A percentile compares a stretch with the other conserved stretches of the same genome.
Evolutionary conservation across 2,329 filamentous ascomycete genomes (phyloP).

Genomic region (Calonectria montana): DNA sequence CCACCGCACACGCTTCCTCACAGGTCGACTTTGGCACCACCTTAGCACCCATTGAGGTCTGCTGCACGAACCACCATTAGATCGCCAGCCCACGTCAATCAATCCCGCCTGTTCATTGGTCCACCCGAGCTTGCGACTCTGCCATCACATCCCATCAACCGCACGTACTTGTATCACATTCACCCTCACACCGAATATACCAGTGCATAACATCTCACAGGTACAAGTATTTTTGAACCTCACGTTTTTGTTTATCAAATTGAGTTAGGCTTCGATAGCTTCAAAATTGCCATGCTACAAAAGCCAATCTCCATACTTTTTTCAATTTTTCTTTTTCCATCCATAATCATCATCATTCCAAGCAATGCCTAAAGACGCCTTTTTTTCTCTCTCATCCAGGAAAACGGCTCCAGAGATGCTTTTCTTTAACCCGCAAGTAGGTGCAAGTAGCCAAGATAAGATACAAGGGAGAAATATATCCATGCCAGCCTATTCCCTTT

Average conservation of each 20-base stretch:
- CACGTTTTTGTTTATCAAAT: background rate
- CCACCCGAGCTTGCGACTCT: background rate
- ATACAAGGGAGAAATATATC: slow-evolving; percentile 35
- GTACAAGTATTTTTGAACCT: background rate
- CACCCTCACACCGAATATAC: background rate
- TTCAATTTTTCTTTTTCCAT: slow-evolving; percentile 26
- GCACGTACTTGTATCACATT: background rate
- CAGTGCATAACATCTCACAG: background rate
- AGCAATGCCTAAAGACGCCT: slow-evolving; percentile 38
- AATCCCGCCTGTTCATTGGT: slow-evolving; percentile 28
- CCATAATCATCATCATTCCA: slow-evolving; percentile 36
- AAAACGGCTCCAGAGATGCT: slow-evolving; percentile 66
- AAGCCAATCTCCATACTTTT: slow-evolving; percentile 3
- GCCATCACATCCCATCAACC: slow-evolving; percentile 20
- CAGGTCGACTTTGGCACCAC: background rate
- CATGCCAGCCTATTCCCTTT: slow-evolving; percentile 28
- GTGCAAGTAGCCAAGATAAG: slow-evolving; percentile 34
- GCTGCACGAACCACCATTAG: slow-evolving; percentile 19
- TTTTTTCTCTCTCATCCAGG: slow-evolving; percentile 39
- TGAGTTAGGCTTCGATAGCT: background rate
- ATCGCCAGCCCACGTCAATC: slow-evolving; percentile 35
- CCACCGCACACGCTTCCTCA: slow-evolving; percentile 2
- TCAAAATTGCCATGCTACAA: slow-evolving; percentile 12
- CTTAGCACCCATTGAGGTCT: background rate
- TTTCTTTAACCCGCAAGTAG: slow-evolving; percentile 30